A percentile compares a stretch with the other conserved stretches of the same genome.
phyloP scores from a whole-genome alignment of 2,329 filamentous ascomycete genomes.

The Ophiognomonia clavigignenti-juglandacearum region DNA sequence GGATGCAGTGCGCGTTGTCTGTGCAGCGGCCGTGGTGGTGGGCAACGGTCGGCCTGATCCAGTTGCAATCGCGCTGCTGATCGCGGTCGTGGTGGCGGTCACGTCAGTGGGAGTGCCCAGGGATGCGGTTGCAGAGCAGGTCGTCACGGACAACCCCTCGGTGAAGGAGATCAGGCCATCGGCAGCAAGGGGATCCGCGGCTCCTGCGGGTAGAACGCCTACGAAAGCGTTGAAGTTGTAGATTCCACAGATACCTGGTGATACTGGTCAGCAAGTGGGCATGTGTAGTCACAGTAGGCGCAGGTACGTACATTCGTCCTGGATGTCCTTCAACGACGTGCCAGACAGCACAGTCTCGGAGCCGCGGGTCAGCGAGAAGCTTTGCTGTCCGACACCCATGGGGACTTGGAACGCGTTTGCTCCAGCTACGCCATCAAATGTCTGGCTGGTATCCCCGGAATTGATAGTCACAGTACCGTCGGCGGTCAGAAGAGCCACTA shows the following conservation, averaged over 20 bases:
- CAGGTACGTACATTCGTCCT: slow-evolving; percentile 32
- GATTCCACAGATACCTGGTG: slow-evolving; percentile 36
- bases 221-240: slow-evolving; percentile 56
- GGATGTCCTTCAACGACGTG: slow-evolving; percentile 44
- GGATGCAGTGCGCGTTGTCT: background rate
- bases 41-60: background rate
- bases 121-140: slow-evolving; percentile 20
- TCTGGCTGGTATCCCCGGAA: slow-evolving; percentile 37
- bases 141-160: slow-evolving; percentile 24
- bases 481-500: slow-evolving; percentile 43
- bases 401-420: slow-evolving; percentile 37
- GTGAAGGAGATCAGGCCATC: slow-evolving; percentile 27
- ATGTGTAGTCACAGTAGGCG: background rate
- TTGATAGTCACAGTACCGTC: slow-evolving; percentile 39
- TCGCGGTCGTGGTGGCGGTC: slow-evolving; percentile 20
- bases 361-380: slow-evolving; percentile 39
- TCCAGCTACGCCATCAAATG: slow-evolving; percentile 41
- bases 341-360: slow-evolving; percentile 37
- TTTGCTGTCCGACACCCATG: slow-evolving; percentile 43
- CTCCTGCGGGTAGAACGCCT: slow-evolving; percentile 39
- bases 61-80: slow-evolving; percentile 4
- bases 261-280: background rate
- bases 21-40: slow-evolving; percentile 1
- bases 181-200: slow-evolving; percentile 29
- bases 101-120: slow-evolving; percentile 13